phyloP scores from a whole-genome alignment of 2,329 filamentous ascomycete species.

The Scorias spongiosa region DNA sequence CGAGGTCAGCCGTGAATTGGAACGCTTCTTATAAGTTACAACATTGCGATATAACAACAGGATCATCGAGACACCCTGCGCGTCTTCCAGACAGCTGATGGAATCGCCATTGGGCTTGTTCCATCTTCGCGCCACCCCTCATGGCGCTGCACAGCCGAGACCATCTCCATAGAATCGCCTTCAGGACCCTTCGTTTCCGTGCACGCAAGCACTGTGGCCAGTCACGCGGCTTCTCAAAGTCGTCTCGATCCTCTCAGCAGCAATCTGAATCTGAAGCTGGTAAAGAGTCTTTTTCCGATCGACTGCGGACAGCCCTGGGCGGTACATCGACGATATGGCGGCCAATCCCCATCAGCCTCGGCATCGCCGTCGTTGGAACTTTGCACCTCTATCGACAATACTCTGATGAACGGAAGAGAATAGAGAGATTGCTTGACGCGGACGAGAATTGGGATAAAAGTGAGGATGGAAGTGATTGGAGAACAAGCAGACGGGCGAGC shows the following conservation, averaged over 20 bases:
- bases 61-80: no score
- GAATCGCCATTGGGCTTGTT: no score
- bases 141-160: neutral
- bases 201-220: neutral
- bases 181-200: neutral
- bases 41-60: no score
- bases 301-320: conserved; percentile 42
- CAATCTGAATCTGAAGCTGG: conserved; percentile 12
- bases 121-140: neutral
- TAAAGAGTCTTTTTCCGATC: conserved; percentile 40
- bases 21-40: no score
- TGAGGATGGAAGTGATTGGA: conserved; percentile 31
- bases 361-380: conserved; percentile 68
- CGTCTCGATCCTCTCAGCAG: neutral
- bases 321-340: conserved; percentile 70
- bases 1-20: no score
- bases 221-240: neutral
- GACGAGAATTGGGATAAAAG: conserved; percentile 21
- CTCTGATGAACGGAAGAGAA: conserved; percentile 27
- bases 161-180: neutral
- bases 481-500: conserved; percentile 40
- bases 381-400: conserved; percentile 63
- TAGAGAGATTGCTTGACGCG: conserved; percentile 14
- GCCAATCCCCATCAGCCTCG: conserved; percentile 74
- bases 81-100: no score